Evolutionary conservation across 2,329 filamentous ascomycete genomes (phyloP).

Genomic region (Aspergillus novoparasiticus): DNA sequence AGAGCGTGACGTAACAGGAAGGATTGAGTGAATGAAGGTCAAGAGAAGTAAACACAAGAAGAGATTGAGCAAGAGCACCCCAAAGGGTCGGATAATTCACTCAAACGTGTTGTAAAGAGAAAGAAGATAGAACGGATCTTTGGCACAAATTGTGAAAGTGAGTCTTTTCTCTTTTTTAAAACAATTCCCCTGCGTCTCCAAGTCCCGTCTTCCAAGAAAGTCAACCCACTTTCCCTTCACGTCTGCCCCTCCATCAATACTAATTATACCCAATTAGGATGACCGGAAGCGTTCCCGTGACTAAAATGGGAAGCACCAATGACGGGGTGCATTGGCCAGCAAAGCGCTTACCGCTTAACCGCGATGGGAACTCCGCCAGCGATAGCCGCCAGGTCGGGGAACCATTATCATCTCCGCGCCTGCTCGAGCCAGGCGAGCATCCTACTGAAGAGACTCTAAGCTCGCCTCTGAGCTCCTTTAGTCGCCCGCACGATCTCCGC

Average conservation of each 20-base stretch:
- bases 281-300: constrained; percentile 19
- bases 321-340: constrained; percentile 10
- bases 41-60: constrained; percentile 1
- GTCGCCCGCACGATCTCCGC: constrained; percentile 19
- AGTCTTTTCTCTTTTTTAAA: too few relatives aligned
- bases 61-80: not conserved
- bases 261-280: constrained; percentile 18
- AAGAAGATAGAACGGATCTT: not conserved
- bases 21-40: constrained; percentile 1
- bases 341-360: constrained; percentile 18
- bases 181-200: not conserved
- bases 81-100: not conserved
- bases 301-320: constrained; percentile 24
- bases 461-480: not conserved
- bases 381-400: constrained; percentile 8
- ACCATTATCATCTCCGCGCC: constrained; percentile 8
- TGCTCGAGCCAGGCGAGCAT: not conserved
- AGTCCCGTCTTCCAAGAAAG: not conserved
- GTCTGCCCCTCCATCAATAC: constrained; percentile 16
- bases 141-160: too few relatives aligned
- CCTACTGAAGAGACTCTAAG: constrained; percentile 2
- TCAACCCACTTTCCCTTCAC: not conserved
- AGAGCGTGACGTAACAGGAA: constrained; percentile 7
- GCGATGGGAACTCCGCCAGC: constrained; percentile 10
- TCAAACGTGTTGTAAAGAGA: not conserved